phyloP scores from a whole-genome alignment of 1,284 basidiomycete genomes.

The Meira nashicola region DNA sequence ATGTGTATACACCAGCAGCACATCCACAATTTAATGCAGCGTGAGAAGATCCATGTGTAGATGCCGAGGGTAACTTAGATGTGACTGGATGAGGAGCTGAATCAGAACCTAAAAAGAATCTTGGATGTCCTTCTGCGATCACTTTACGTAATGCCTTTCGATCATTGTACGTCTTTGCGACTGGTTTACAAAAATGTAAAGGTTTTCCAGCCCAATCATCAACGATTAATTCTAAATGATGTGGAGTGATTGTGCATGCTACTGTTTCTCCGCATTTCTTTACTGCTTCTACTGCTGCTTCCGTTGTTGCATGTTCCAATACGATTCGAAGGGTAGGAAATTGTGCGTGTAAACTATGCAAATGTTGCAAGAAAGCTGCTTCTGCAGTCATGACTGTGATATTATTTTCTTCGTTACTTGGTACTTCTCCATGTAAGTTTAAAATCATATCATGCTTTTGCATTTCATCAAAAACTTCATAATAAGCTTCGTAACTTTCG shows the following conservation, averaged over 20 bases:
- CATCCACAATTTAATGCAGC: constrained; percentile 34
- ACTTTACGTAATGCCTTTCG: constrained; percentile 76
- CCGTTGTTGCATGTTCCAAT: constrained; percentile 96
- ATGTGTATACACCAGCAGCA: constrained; percentile 51
- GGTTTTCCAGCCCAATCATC: constrained; percentile 97
- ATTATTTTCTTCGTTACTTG: constrained; percentile 79
- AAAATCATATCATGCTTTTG: constrained; percentile 87
- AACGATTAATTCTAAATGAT: constrained; percentile 88
- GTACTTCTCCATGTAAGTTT: constrained; percentile 95
- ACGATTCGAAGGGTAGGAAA: constrained; percentile 96
- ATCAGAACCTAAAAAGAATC: constrained; percentile 97
- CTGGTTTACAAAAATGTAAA: constrained; percentile 96
- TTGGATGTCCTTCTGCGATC: constrained; percentile 67
- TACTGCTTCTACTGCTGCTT: constrained; percentile 79
- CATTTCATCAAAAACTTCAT: constrained; percentile 92
- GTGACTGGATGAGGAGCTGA: constrained; percentile 84
- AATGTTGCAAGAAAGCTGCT: constrained; percentile 79
- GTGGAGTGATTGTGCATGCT: constrained; percentile 93
- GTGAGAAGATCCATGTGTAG: constrained; percentile 16
- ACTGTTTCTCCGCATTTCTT: constrained; percentile 63
- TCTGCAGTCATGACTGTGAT: constrained; percentile 93
- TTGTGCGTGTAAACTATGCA: constrained; percentile 71
- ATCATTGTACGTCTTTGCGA: constrained; percentile 93
- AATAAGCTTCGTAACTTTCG: constrained; percentile 91
- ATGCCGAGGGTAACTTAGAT: constrained; percentile 65